Evolutionary conservation across 1,284 basidiomycete genomes (phyloP).

Genomic region (Naganishia liquefaciens): DNA sequence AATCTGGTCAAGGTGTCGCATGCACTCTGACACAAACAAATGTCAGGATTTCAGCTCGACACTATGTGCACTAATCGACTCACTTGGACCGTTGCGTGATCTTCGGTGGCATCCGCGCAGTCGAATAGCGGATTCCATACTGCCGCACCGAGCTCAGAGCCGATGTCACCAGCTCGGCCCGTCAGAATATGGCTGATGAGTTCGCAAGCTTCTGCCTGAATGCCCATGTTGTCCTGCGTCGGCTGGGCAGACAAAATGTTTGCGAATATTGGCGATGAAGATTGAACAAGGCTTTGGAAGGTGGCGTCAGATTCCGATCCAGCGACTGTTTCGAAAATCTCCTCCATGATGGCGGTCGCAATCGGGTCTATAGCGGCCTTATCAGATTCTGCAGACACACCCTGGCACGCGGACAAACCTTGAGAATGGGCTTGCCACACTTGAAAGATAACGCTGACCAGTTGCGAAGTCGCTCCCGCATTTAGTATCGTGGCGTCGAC

Average conservation of each 20-base stretch:
- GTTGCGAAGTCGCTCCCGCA: constrained; percentile 63
- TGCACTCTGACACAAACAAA: constrained; percentile 63
- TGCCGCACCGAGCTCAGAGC: constrained; percentile 71
- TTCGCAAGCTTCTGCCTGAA: constrained; percentile 74
- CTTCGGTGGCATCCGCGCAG: constrained; percentile 67
- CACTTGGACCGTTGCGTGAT: constrained; percentile 81
- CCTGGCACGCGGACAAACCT: constrained; percentile 57
- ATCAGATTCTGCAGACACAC: not conserved
- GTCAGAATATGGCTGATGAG: constrained; percentile 69
- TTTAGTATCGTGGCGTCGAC: constrained; percentile 72
- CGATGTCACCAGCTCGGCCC: constrained; percentile 66
- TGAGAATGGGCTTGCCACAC: constrained; percentile 82
- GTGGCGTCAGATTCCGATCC: constrained; percentile 62
- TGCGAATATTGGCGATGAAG: constrained; percentile 71
- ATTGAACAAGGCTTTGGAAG: constrained; percentile 70
- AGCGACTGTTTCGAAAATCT: constrained; percentile 73
- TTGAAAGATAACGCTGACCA: constrained; percentile 68
- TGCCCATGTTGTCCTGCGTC: constrained; percentile 67
- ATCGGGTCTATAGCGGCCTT: constrained; percentile 71
- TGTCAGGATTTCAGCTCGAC: constrained; percentile 29
- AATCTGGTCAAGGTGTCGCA: constrained; percentile 78
- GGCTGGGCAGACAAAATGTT: constrained; percentile 62
- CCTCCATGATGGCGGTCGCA: constrained; percentile 79
- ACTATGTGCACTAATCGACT: too few species aligned
- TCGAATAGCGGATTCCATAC: constrained; percentile 74